Evolutionary conservation across 257 asterid species (phyloP), one percentile per base, ranked within the genome.

Genomic region (Solanum ahanhuiri): DNA sequence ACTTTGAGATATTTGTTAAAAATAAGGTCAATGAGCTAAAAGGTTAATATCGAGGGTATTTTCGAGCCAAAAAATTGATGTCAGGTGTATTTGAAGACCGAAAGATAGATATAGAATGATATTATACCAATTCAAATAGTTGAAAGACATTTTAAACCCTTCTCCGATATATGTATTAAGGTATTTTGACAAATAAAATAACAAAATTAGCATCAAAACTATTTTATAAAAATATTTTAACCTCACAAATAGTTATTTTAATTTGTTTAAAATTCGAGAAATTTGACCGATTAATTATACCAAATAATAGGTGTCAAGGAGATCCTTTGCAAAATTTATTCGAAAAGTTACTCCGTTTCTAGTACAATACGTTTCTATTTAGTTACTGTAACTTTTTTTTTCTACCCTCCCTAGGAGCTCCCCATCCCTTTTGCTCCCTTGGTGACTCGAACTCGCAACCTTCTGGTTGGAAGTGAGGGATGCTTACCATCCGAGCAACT

Each of bases 61-160:
- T 51, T 51, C 8, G 0, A 51, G 60, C 22, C 60, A 51, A 15
- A 51, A 51, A 51, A 51, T 51, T 51, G 3, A 15, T 51, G 9
- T 0, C n/a, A 51, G 0, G 0, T 54, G 63, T 18, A 54, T 54
- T 54, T 54, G 0, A 0, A 0, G 63, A 0, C n/a, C 9, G 0
- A 17, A 54, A 54, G 0, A 54, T 54, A 54, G n/a, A 54, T 17
- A 54, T 7, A 5, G n/a, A 17, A 17, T 54, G 0, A 17, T 17
- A 54, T 54, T 54, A 17, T 54, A 54, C 9, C 22, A 54, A 54
- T 17, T 54, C 9, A 54, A 54, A 54, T 54, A 54, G 1, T 3
- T 54, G 0, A 2, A 14, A 54, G n/a, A 54, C 0, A 54, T 54
- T 54, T 54, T 54, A 54, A 0, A 54, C 22, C 9, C 31, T 43